Evolutionary conservation across 345 rosid species (phyloP).

Genomic region (Reutealis trisperma): DNA sequence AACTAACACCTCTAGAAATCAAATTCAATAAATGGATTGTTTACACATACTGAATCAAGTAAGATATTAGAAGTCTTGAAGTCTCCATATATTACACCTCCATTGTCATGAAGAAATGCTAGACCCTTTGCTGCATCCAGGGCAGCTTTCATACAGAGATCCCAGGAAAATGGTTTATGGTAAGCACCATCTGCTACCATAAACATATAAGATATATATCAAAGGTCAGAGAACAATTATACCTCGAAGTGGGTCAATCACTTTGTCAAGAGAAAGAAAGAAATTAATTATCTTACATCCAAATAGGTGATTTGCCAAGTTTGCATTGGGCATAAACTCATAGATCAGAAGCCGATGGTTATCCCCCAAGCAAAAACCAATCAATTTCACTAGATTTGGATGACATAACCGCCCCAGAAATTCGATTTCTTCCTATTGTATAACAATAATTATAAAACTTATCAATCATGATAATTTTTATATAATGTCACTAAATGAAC

Average conservation of each 20-base stretch:
- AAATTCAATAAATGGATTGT: not conserved
- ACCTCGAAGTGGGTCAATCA: not conserved
- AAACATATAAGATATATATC: not conserved
- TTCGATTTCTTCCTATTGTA: slow-evolving; percentile 22
- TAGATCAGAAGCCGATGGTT: slow-evolving; percentile 29
- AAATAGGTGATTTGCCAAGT: slow-evolving; percentile 28
- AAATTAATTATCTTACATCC: slow-evolving; percentile 13
- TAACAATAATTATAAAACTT: not conserved
- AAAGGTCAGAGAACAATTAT: slow-evolving; percentile 12
- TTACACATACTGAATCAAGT: slow-evolving; percentile 27
- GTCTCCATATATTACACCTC: slow-evolving; percentile 28
- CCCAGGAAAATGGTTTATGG: slow-evolving; percentile 27
- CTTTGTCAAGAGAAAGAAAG: not conserved
- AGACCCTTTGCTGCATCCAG: slow-evolving; percentile 31
- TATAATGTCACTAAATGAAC: not conserved
- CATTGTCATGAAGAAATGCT: slow-evolving; percentile 34
- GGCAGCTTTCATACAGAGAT: slow-evolving; percentile 23
- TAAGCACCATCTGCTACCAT: slow-evolving; percentile 23
- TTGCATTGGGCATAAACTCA: slow-evolving; percentile 34
- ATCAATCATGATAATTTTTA: not conserved
- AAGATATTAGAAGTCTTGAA: slow-evolving; percentile 33
- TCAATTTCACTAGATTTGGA: slow-evolving; percentile 33
- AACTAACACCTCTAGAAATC: not conserved
- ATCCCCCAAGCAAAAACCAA: slow-evolving; percentile 30
- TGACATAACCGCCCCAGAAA: slow-evolving; percentile 23